Evolutionary conservation across 1,139 yeast species (phyloP), one percentile per base, ranked within the genome.

Genomic region (Candida tunisiensis): DNA sequence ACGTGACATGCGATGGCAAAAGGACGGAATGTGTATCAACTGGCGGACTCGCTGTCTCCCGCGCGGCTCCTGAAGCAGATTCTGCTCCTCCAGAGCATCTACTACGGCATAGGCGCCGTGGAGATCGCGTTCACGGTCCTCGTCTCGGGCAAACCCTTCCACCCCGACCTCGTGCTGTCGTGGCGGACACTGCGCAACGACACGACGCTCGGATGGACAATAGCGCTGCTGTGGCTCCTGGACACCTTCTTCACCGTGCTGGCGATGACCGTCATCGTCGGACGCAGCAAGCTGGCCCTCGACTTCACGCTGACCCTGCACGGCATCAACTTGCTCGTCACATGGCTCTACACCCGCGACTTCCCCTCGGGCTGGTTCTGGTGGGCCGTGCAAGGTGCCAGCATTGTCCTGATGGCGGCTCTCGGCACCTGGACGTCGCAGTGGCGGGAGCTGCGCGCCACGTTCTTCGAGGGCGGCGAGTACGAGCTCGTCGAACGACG

Each of bases 241-340:
- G 93, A 79, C 47, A 64, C 93, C 1, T 39, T 55, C 19, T 51
- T 55, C 33, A 39, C 52, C 9, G 94, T 83, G 2, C 52, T 80
- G 11, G 82, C 82, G 42, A 72, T 88, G 44, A 80, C 93, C 1
- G 55, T 83, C 4, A 73, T 85, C 14, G 93, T 88, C 11, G 95
- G 96, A 0, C 60, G 96, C 34, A 77, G 93, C 23, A 88, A 85
- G 49, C 57, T 88, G 32, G 96, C 95, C 0, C 77, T 94, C 78
- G 98, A 88, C 51, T 88, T 85, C 55, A 94, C 93, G 8, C 47
- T 88, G 19, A 85, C 98, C 0, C 57, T 88, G 10, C 95, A 88
- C 49, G 71, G 79, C 11, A 66, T 88, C 29, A 77, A 85, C 50
- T 52, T 85, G 21, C 31, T 73, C 3, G 71, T 80, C 5, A 80